Base-by-base conservation (phyloP, 2,329 filamentous ascomycete species). In the Herpotrichia juniperi region DNA sequence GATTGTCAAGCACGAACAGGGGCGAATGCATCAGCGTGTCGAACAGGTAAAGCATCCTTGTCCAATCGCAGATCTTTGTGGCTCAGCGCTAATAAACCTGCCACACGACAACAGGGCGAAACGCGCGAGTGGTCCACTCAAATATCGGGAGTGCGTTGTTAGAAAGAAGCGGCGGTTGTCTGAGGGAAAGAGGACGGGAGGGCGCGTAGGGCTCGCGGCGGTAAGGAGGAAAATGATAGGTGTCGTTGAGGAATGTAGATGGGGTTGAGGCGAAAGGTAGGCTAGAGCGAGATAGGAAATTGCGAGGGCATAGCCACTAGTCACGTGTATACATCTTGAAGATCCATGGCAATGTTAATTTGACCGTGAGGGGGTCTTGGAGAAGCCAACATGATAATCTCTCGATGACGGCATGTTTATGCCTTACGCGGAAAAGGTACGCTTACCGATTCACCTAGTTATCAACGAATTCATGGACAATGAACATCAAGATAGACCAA, bases 51-150 rank as follows among this genome's bases (percentile, higher is more conserved):
- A 51, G 47, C 51, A 42, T 52, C 51, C 53, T 53, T 4, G n/a
- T 37, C 51, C 56, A 58, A 58, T 61, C 51, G 54, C 26, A 50
- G 46, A 57, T 53, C 57, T 50, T 59, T 61, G 67, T 66, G 64
- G 62, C 59, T 61, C 53, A 59, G 64, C 62, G 59, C 61, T 67
- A n/a, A n/a, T n/a, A 60, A 66, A 70, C 37, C 46, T 66, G 65
- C 59, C 57, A 69, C 68, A 56, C 39, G 50, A 64, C 59, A 57
- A 69, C 68, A 56, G 35, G 50, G 60, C 66, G 64, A 67, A 64
- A 69, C 63, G 59, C 60, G 55, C 53, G 34, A 34, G 25, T 53
- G 31, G 30, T 25, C 55, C 58, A 59, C 37, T 63, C 34, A 61
- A 34, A 10, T 34, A 5, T 10, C 22, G 10, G 16, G 16, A 21